A percentile compares a stretch with the other conserved stretches of the same genome.
Conservation (phyloP, 495 filamentous ascomycete genomes). For the Peziza echinospora region DNA sequence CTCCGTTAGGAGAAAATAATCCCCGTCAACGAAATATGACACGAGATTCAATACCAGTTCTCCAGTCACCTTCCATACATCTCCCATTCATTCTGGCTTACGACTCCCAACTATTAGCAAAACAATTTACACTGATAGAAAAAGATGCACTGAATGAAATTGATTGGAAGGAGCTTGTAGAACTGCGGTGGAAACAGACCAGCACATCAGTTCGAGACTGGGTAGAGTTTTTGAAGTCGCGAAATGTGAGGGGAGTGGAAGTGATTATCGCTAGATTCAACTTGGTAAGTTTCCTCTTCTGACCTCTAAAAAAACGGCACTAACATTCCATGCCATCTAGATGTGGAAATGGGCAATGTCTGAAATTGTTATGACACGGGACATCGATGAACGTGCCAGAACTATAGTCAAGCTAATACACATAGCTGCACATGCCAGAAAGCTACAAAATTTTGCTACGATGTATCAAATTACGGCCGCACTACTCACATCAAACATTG, state of each 20-base stretch:
- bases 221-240: conserved; percentile 77
- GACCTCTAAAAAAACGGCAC: not conserved
- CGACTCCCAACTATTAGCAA: conserved; percentile 69
- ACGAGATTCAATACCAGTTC: not conserved
- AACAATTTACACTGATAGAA: conserved; percentile 89
- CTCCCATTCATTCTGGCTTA: conserved; percentile 83
- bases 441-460: conserved; percentile 83
- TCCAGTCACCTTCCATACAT: conserved; percentile 31
- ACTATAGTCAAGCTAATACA: conserved; percentile 84
- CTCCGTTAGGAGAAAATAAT: conserved; percentile 4
- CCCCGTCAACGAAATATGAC: conserved; percentile 5
- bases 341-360: conserved; percentile 95
- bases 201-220: conserved; percentile 47
- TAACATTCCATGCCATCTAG: conserved; percentile 5
- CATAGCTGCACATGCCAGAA: conserved; percentile 65
- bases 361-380: conserved; percentile 66
- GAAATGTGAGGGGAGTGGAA: conserved; percentile 70
- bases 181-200: conserved; percentile 65
- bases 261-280: conserved; percentile 95
- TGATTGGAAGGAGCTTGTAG: conserved; percentile 92
- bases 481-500: conserved; percentile 59
- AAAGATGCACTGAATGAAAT: conserved; percentile 90
- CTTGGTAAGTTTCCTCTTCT: conserved; percentile 24
- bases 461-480: conserved; percentile 90
- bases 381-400: conserved; percentile 59